Base-by-base conservation (phyloP, 1,284 basidiomycete genomes). In the Moniliophthora roreri region DNA sequence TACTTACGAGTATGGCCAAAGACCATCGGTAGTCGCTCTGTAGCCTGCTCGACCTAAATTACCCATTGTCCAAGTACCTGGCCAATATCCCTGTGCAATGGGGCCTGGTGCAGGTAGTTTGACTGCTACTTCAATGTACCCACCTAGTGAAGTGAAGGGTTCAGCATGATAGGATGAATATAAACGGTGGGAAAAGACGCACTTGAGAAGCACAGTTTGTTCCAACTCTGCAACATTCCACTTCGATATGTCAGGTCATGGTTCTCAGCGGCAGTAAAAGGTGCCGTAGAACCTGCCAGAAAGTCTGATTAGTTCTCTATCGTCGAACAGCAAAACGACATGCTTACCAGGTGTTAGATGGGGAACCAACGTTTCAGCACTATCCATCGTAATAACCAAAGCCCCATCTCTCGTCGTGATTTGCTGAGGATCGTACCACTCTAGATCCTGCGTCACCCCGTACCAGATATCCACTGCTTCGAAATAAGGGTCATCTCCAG, bases 51-150 rank as follows among this genome's bases (percentile, higher is more conserved):
- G 74, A 1, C 87, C 93, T 2, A 97, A 78, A 63, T 96, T 96
- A 2, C 93, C 93, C 89, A 97, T 91, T 5, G 89, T 91, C 93
- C 93, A 95, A n/a, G 74, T 76, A 46, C 79, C 82, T 48, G 82
- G 82, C 82, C 82, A 85, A 32, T 32, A 32, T n/a, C 73, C 64
- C 44, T 72, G 66, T 57, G 73, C 63, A 5, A 70, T 67, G 0
- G 77, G 77, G 0, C 76, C 76, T 6, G 79, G 65, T 0, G 67
- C 66, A 1, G 75, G 70, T 4, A 46, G 44, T 15, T 28, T 46
- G 2, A 46, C 24, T 4, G 44, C 23, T 26, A 46, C 26, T 24
- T 46, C 44, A 5, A 46, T 46, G 16, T 46, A 46, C 28, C 44
- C 44, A 32, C 24, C 44, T n/a, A n/a, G n/a, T n/a, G n/a, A n/a